Evolutionary conservation across 164 flowering plant genomes (phyloP).

Genomic region (Piper betle): DNA sequence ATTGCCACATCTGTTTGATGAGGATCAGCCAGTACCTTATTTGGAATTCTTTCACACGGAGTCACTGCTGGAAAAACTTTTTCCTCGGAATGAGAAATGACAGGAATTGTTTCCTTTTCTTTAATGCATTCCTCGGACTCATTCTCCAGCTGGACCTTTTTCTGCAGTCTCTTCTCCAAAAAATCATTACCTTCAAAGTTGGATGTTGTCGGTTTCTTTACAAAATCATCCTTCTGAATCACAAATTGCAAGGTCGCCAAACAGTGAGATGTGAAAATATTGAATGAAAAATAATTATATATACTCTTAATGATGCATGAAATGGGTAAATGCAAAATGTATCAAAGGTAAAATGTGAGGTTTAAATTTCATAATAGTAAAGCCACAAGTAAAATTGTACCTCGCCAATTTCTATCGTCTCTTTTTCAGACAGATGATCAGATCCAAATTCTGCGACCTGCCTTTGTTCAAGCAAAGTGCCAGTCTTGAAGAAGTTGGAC

Average conservation of each 20-base stretch:
- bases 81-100: conserved; percentile 1
- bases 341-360: background rate
- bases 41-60: conserved; percentile 1
- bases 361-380: too few relatives aligned
- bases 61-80: background rate
- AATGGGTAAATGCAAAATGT: background rate
- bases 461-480: background rate
- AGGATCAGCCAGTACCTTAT: conserved; percentile 1
- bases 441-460: conserved; percentile 1
- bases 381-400: background rate
- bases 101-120: background rate
- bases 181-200: background rate
- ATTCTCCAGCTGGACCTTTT: conserved; percentile 4
- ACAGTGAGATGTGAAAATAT: background rate
- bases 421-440: background rate
- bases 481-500: background rate
- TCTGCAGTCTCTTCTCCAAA: conserved; percentile 1
- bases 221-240: background rate
- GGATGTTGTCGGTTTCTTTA: background rate
- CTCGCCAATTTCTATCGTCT: background rate
- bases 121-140: background rate
- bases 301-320: background rate
- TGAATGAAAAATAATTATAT: too few relatives aligned
- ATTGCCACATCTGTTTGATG: background rate
- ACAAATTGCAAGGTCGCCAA: too few relatives aligned